Base-by-base conservation (phyloP, 306 rosid genomes). In the Cucurbita maxima region DNA sequence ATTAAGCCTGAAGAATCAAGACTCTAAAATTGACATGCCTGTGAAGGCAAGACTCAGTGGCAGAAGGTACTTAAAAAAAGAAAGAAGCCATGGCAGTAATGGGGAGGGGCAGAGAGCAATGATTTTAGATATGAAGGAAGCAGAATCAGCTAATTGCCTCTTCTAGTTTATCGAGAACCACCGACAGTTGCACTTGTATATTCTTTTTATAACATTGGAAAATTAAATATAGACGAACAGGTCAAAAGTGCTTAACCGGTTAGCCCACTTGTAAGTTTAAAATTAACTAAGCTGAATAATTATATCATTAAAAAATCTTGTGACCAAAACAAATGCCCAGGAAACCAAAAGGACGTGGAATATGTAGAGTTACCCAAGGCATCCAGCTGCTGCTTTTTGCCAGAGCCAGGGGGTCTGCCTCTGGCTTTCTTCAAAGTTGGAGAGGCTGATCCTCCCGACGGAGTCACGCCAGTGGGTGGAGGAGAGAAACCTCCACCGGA, bases 371-470 rank as follows among this genome's bases (percentile, higher is more conserved):
- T 47, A 72, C 76, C 76, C 51, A 20, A 41, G 45, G 58, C 10
- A 37, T 74, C 70, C 1, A 58, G 8, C 2, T 22, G 75, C 5
- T 56, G 78, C 75, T 87, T 87, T 41, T 81, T 87, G 60, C 51
- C 16, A n/a, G 91, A 84, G 52, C 88, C 88, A 0, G 83, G 85
- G 48, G 91, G 87, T 43, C 91, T 82, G 41, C 88, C 88, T 75
- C 88, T 79, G 11, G 68, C 51, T 73, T 76, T 80, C 80, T 85
- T 87, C 52, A n/a, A 25, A 50, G 56, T 44, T 11, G 79, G 72
- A 1, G 82, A 43, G 9, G 78, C 76, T 0, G 86, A 22, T 22
- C 77, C 64, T 66, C 76, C 80, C 37, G 67, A 45, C 8, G 73
- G 71, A 37, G 61, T 57, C 18, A n/a, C 55, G 8, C 76, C 22